Conservation (phyloP, 768 basidiomycete genomes). For the Leccinum pellstonianum region DNA sequence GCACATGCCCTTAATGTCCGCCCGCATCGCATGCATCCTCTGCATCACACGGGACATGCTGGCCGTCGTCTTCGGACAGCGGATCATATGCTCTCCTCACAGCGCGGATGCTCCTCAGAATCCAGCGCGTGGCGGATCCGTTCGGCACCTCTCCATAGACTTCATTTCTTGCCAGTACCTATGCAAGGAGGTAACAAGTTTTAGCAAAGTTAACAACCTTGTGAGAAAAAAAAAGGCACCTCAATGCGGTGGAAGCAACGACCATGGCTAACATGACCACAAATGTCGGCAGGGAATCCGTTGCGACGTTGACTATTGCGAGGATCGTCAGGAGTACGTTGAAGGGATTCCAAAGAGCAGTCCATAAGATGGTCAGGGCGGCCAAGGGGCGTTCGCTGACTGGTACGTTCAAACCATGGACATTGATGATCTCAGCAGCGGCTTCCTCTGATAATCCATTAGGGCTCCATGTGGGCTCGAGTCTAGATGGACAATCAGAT, state of each 20-base stretch:
- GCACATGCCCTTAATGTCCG: slow-evolving; percentile 53
- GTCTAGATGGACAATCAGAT: slow-evolving; percentile 14
- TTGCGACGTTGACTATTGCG: slow-evolving; percentile 33
- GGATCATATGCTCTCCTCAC: slow-evolving; percentile 56
- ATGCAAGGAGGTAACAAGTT: neutral
- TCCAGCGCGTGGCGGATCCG: slow-evolving; percentile 55
- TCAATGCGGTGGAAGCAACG: slow-evolving; percentile 33
- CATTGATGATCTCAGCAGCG: slow-evolving; percentile 18
- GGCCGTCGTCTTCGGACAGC: slow-evolving; percentile 31
- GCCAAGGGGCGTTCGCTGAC: slow-evolving; percentile 33
- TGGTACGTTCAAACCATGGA: slow-evolving; percentile 29
- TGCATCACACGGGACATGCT: slow-evolving; percentile 26
- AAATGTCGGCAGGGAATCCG: slow-evolving; percentile 33
- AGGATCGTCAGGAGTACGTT: slow-evolving; percentile 34
- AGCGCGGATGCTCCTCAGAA: slow-evolving; percentile 58
- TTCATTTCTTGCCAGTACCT: slow-evolving; percentile 36
- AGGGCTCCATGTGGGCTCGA: slow-evolving; percentile 27
- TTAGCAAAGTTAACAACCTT: neutral
- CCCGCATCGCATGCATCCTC: slow-evolving; percentile 64
- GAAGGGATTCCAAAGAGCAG: slow-evolving; percentile 37
- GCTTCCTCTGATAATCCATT: slow-evolving; percentile 25
- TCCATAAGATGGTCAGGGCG: slow-evolving; percentile 29
- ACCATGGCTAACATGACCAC: slow-evolving; percentile 37
- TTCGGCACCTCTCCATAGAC: slow-evolving; percentile 20
- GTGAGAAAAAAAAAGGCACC: slow-evolving; percentile 14